Conservation (phyloP, 2,329 filamentous ascomycete genomes). For the Daldinia sp. region DNA sequence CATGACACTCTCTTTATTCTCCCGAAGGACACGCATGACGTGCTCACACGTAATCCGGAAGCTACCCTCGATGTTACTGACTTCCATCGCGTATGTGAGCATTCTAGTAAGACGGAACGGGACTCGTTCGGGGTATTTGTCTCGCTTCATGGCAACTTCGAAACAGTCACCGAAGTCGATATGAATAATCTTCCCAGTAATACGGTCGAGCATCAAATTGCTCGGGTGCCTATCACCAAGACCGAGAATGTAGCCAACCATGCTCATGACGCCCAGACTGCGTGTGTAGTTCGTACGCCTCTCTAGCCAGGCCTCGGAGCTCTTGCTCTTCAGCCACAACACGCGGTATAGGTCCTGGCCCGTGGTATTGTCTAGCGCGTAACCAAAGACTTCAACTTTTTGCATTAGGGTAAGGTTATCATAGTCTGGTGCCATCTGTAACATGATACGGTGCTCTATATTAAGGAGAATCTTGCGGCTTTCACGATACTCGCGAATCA, state of each 20-base stretch:
- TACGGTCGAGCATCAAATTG: slow-evolving; percentile 95
- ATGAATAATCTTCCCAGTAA: slow-evolving; percentile 97
- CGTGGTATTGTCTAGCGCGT: slow-evolving; percentile 98
- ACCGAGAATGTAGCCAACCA: slow-evolving; percentile 99
- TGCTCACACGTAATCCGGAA: slow-evolving; percentile 99
- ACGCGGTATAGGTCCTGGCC: slow-evolving; percentile 98
- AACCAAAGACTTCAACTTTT: slow-evolving; percentile 99
- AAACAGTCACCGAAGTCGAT: slow-evolving; percentile 99
- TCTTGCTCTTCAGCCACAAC: slow-evolving; percentile 98
- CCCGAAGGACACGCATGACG: slow-evolving; percentile 94
- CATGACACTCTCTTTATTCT: slow-evolving; percentile 99
- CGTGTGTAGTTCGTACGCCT: slow-evolving; percentile 98
- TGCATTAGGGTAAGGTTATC: slow-evolving; percentile 99
- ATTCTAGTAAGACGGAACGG: slow-evolving; percentile 98
- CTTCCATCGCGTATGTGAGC: slow-evolving; percentile 99
- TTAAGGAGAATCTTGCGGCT: slow-evolving; percentile 97
- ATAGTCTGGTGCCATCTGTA: slow-evolving; percentile 99
- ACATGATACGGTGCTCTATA: slow-evolving; percentile 99
- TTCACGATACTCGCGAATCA: slow-evolving; percentile 97
- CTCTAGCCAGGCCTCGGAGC: slow-evolving; percentile 97
- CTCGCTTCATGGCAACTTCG: slow-evolving; percentile 98
- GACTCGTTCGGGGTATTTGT: slow-evolving; percentile 97
- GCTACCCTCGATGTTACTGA: slow-evolving; percentile 98
- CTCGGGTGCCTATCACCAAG: slow-evolving; percentile 96
- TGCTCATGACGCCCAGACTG: slow-evolving; percentile 98